Conservation (phyloP, 1,139 yeast species). For the Arxiozyma slooffiae region DNA sequence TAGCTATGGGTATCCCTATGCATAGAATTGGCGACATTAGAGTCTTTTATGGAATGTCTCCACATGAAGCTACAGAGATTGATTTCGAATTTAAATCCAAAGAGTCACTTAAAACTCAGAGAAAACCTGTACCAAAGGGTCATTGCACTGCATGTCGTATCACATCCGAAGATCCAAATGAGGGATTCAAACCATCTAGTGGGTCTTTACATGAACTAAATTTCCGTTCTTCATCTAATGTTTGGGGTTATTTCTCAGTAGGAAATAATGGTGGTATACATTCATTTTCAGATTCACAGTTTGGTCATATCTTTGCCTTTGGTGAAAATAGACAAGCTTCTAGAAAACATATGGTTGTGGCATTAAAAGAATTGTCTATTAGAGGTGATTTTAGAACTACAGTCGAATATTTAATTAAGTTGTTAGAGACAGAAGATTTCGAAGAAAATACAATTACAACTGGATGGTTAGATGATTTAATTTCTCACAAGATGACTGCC, state of each 20-base stretch:
- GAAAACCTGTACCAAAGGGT: conserved; percentile 92
- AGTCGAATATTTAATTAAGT: conserved; percentile 88
- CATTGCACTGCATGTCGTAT: conserved; percentile 99
- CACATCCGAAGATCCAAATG: conserved; percentile 98
- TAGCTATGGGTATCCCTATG: conserved; percentile 98
- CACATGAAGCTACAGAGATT: conserved; percentile 80
- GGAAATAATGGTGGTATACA: conserved; percentile 95
- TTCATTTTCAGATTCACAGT: conserved; percentile 95
- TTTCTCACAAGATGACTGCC: conserved; percentile 84
- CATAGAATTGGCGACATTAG: conserved; percentile 90
- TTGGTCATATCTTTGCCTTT: conserved; percentile 96
- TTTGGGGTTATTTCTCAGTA: conserved; percentile 98
- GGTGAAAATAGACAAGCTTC: conserved; percentile 98
- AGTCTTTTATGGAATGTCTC: conserved; percentile 88
- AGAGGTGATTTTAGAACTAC: conserved; percentile 98
- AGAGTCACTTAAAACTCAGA: conserved; percentile 63
- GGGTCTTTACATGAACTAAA: conserved; percentile 93
- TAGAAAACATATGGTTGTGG: conserved; percentile 97
- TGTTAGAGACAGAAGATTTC: conserved; percentile 91
- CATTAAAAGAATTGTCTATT: conserved; percentile 87
- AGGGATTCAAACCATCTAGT: conserved; percentile 97
- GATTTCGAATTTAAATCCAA: conserved; percentile 82
- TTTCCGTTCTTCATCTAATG: conserved; percentile 92
- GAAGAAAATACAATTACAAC: conserved; percentile 95
- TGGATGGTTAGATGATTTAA: conserved; percentile 96